phyloP scores from a whole-genome alignment of 139 green algal genomes.

The Nannochloris sp. region DNA sequence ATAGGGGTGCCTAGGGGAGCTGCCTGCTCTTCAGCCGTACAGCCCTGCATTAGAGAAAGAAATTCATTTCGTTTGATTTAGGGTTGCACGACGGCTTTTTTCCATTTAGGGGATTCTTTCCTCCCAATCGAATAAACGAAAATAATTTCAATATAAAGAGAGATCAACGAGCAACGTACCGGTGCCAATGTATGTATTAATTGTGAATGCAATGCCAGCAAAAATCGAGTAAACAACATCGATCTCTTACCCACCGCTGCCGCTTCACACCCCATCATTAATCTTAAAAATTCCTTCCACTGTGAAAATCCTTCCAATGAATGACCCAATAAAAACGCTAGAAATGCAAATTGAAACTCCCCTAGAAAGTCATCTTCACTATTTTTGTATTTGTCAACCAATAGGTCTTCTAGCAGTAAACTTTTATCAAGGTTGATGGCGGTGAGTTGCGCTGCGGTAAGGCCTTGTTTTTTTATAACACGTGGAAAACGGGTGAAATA shows the following conservation, averaged over 20 bases:
- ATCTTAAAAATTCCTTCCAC: conserved; percentile 63
- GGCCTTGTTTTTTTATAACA: conserved; percentile 40
- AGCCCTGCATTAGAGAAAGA: background rate
- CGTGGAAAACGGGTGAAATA: conserved; percentile 56
- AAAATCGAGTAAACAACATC: conserved; percentile 27
- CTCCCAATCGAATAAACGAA: background rate
- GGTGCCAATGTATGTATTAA: conserved; percentile 21
- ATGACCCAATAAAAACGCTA: conserved; percentile 72
- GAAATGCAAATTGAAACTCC: conserved; percentile 76
- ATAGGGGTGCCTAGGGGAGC: conserved; percentile 24
- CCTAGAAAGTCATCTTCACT: conserved; percentile 42
- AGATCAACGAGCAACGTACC: background rate
- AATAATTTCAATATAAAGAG: background rate
- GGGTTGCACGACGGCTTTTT: background rate
- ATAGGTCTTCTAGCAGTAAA: conserved; percentile 33
- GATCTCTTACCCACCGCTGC: conserved; percentile 20
- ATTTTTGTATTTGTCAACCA: conserved; percentile 13
- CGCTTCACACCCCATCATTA: conserved; percentile 58
- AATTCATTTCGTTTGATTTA: background rate
- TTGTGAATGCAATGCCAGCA: conserved; percentile 38
- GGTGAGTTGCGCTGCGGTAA: conserved; percentile 51
- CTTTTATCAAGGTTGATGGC: conserved; percentile 72
- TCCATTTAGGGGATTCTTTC: background rate
- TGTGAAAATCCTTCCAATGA: conserved; percentile 64
- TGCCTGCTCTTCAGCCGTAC: background rate